Evolutionary conservation across 495 filamentous ascomycete genomes (phyloP).

Genomic region (Friedmanniomyces simplex): DNA sequence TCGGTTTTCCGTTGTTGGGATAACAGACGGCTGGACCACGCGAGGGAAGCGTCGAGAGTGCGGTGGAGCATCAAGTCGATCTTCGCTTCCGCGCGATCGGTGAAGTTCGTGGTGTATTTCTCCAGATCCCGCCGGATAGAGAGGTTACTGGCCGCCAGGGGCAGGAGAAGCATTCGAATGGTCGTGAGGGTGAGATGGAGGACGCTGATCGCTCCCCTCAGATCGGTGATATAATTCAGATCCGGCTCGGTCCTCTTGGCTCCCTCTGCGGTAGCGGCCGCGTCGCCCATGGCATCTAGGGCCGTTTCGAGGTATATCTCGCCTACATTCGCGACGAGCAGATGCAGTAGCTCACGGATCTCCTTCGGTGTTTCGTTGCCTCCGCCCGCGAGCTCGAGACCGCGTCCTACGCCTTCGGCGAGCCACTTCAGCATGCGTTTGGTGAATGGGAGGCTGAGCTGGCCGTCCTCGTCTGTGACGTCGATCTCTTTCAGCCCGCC

Average conservation of each 20-base stretch:
- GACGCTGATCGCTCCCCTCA: constrained; percentile 75
- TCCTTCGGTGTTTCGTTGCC: constrained; percentile 88
- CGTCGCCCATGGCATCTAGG: constrained; percentile 68
- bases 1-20: constrained; percentile 80
- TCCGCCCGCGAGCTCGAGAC: constrained; percentile 68
- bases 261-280: constrained; percentile 65
- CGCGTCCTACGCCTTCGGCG: constrained; percentile 88
- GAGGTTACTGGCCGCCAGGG: constrained; percentile 75
- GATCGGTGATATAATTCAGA: constrained; percentile 64
- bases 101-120: constrained; percentile 60
- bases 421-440: constrained; percentile 98
- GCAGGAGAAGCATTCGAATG: constrained; percentile 81
- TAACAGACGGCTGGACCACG: constrained; percentile 67
- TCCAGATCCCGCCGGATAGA: constrained; percentile 87
- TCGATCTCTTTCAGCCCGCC: constrained; percentile 50
- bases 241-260: constrained; percentile 74
- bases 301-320: constrained; percentile 92
- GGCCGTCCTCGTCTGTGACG: constrained; percentile 78
- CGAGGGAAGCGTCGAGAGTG: constrained; percentile 70
- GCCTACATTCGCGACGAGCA: constrained; percentile 80
- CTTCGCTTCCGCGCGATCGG: constrained; percentile 77
- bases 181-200: constrained; percentile 87
- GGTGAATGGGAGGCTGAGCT: constrained; percentile 68
- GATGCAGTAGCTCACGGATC: constrained; percentile 71
- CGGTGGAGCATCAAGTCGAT: constrained; percentile 76